Conservation (phyloP, 2,329 filamentous ascomycete species). For the Coniella lustricola region DNA sequence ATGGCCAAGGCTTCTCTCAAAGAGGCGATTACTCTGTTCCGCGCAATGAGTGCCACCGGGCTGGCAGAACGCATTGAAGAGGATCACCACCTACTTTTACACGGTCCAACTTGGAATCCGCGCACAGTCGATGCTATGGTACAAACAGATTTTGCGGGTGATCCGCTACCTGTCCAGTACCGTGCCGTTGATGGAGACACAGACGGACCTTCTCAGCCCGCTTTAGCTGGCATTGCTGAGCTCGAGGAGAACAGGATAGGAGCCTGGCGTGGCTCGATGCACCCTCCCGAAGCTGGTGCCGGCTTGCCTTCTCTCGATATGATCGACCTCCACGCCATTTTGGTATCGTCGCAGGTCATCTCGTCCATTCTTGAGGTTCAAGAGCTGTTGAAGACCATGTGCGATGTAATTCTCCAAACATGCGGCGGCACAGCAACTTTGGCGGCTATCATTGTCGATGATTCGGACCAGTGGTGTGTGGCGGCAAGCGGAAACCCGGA, state of each 20-base stretch:
- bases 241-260: slow-evolving; percentile 52
- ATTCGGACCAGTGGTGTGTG: slow-evolving; percentile 63
- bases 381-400: slow-evolving; percentile 71
- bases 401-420: slow-evolving; percentile 71
- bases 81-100: slow-evolving; percentile 60
- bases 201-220: slow-evolving; percentile 36
- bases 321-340: slow-evolving; percentile 72
- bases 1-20: slow-evolving; percentile 63
- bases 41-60: slow-evolving; percentile 61
- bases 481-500: slow-evolving; percentile 69
- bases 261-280: slow-evolving; percentile 56
- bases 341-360: slow-evolving; percentile 72
- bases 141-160: slow-evolving; percentile 64
- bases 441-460: slow-evolving; percentile 68
- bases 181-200: slow-evolving; percentile 39
- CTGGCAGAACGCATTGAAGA: slow-evolving; percentile 61
- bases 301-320: slow-evolving; percentile 72
- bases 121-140: slow-evolving; percentile 56
- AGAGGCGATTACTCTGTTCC: slow-evolving; percentile 61
- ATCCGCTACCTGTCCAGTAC: slow-evolving; percentile 46
- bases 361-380: slow-evolving; percentile 73
- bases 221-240: slow-evolving; percentile 38
- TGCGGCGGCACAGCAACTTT: slow-evolving; percentile 64
- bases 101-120: slow-evolving; percentile 51
- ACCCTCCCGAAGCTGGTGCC: slow-evolving; percentile 48